Evolutionary conservation across 768 basidiomycete species (phyloP).

Genomic region (Pleurotus tuber-regium): DNA sequence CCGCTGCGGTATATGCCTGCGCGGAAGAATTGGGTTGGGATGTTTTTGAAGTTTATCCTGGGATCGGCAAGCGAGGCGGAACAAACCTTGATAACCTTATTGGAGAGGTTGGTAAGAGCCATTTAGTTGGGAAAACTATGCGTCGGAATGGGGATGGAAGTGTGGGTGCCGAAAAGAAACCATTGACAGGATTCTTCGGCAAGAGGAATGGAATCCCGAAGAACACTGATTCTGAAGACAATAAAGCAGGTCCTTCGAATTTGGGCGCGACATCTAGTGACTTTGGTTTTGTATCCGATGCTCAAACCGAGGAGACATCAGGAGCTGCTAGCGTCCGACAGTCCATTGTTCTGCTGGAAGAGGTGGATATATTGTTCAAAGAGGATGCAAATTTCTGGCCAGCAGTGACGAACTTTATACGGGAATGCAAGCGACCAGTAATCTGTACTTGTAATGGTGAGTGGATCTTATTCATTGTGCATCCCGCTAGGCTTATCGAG

Average conservation of each 20-base stretch:
- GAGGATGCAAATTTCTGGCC: slow-evolving; percentile 89
- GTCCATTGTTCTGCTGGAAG: slow-evolving; percentile 89
- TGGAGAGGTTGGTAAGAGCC: slow-evolving; percentile 93
- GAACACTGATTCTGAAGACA: slow-evolving; percentile 1
- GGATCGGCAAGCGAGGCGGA: slow-evolving; percentile 86
- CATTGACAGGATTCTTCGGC: not conserved
- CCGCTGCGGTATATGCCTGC: slow-evolving; percentile 89
- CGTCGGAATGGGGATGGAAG: slow-evolving; percentile 3
- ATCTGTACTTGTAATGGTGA: slow-evolving; percentile 94
- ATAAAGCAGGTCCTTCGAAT: slow-evolving; percentile 5
- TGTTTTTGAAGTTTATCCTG: slow-evolving; percentile 95
- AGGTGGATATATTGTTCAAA: slow-evolving; percentile 90
- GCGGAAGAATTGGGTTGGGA: slow-evolving; percentile 94
- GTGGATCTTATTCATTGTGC: slow-evolving; percentile 21
- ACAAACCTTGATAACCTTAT: slow-evolving; percentile 75
- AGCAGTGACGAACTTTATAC: slow-evolving; percentile 76
- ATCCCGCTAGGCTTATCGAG: slow-evolving; percentile 8
- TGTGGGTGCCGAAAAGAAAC: not conserved
- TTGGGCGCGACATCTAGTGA: slow-evolving; percentile 15
- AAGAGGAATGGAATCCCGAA: not conserved
- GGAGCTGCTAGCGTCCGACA: slow-evolving; percentile 51
- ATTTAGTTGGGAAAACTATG: slow-evolving; percentile 55
- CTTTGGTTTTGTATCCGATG: slow-evolving; percentile 21
- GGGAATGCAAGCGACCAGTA: slow-evolving; percentile 81
- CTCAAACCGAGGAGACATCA: not conserved